Evolutionary conservation across 177 flowering plant species (phyloP).

Genomic region (Telopea speciosissima): DNA sequence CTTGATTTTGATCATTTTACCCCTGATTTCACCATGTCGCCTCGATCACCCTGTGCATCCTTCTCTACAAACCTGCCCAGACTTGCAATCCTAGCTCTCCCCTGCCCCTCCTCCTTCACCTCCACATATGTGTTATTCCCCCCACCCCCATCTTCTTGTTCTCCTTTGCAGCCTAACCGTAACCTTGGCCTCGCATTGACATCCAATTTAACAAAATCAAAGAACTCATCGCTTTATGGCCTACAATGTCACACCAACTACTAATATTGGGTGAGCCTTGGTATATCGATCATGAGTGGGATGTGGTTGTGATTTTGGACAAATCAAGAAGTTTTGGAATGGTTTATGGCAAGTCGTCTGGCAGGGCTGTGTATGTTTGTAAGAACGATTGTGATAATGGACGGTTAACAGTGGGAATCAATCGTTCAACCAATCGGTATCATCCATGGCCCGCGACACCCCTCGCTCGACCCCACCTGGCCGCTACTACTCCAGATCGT

Average conservation of each 20-base stretch:
- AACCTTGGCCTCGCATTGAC: conserved; percentile 61
- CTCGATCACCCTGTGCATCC: too few species aligned
- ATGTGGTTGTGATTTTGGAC: conserved; percentile 59
- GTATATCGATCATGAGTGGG: conserved; percentile 75
- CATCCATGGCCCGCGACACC: too few species aligned
- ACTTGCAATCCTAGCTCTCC: too few species aligned
- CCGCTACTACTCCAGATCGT: too few species aligned
- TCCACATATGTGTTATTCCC: too few species aligned
- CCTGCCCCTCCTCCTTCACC: too few species aligned
- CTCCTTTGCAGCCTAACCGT: too few species aligned
- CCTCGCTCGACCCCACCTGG: too few species aligned
- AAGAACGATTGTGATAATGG: conserved; percentile 48
- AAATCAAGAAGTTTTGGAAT: conserved; percentile 74
- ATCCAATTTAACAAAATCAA: conserved; percentile 60
- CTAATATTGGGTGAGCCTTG: conserved; percentile 83
- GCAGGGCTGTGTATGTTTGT: conserved; percentile 71
- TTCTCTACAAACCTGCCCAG: too few species aligned
- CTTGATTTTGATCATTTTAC: too few species aligned
- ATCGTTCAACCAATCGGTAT: conserved; percentile 8
- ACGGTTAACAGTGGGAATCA: conserved; percentile 27
- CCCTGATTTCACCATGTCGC: too few species aligned
- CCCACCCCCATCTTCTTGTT: too few species aligned
- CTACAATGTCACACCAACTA: conserved; percentile 35
- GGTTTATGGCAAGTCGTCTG: conserved; percentile 50
- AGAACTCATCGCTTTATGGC: neutral